Base-by-base conservation (phyloP, 768 basidiomycete species). In the Postia placenta region DNA sequence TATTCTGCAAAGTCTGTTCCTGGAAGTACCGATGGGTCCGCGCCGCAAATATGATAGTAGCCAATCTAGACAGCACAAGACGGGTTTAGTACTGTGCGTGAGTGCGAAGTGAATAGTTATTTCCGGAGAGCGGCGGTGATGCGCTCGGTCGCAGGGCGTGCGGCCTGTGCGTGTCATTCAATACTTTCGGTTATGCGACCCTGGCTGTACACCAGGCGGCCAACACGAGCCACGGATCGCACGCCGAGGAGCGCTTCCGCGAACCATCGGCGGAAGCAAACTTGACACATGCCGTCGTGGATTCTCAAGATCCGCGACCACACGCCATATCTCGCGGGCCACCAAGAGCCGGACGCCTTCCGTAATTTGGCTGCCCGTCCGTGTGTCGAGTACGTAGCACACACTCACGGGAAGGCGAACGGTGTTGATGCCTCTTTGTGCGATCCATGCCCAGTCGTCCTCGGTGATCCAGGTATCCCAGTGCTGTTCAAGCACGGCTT, bases 1-100 rank as follows among this genome's bases (percentile, higher is more conserved):
- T 74, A 66, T 19, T 71, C 69, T 50, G 74, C 67, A 56, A 88
- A 92, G 49, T 87, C 81, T 0, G 89, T 92, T 4, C 74, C 77
- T 9, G 67, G 58, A 1, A 92, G 64, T 2, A 86, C 75, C 3
- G 76, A 75, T 5, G 68, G 67, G 50, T 87, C 81, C 11, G 69
- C 68, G 5, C 79, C 75, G 53, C 80, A 81, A 19, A 86, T 50
- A 49, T 87, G 85, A 62, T 87, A 87, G 61, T 78, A 87, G 2
- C 85, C 85, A 56, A 87, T 85, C 84, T 87, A 51, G n/a, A n/a
- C n/a, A n/a, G n/a, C n/a, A n/a, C 30, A n/a, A 33, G 15, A 33
- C 15, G 15, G 15, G 30, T 33, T 7, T 33, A 15, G 30, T 33
- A n/a, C n/a, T n/a, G n/a, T 33, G 30, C 30, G 30, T 24, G 9